A percentile compares a stretch with the other conserved stretches of the same genome.
Evolutionary conservation across 2,329 filamentous ascomycete genomes (phyloP).

Genomic region (Phoma sp.): DNA sequence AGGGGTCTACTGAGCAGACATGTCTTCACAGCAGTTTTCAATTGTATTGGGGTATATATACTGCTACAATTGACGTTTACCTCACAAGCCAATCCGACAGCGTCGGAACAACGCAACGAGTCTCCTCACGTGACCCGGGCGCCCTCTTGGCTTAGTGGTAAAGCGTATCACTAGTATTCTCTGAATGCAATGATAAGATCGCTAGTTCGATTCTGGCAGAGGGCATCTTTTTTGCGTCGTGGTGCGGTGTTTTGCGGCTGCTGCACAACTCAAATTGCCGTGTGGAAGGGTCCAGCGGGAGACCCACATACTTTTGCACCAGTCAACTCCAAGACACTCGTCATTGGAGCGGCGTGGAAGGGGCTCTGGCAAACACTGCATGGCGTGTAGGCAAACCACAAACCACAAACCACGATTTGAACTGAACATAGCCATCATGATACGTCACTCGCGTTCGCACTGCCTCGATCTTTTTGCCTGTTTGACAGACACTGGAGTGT

Average conservation of each 20-base stretch:
- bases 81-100: slow-evolving; percentile 16
- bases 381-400: too few species aligned
- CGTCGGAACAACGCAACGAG: slow-evolving; percentile 4
- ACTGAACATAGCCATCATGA: neutral
- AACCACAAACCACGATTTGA: too few species aligned
- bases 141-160: slow-evolving; percentile 47
- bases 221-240: slow-evolving; percentile 30
- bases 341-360: neutral
- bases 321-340: neutral
- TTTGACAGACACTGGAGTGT: slow-evolving; percentile 21
- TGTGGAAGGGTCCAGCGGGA: neutral
- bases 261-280: neutral
- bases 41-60: neutral
- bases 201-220: slow-evolving; percentile 48
- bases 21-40: too few species aligned
- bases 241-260: too few species aligned
- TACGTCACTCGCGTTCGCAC: neutral
- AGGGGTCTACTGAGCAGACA: too few species aligned
- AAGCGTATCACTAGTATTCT: slow-evolving; percentile 47
- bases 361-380: too few species aligned
- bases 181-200: slow-evolving; percentile 42
- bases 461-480: slow-evolving; percentile 15
- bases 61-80: fast-evolving
- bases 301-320: neutral
- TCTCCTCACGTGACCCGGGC: neutral